Evolutionary conservation across 1,284 basidiomycete genomes (phyloP).

Genomic region (Kalmanozyma brasiliensis): DNA sequence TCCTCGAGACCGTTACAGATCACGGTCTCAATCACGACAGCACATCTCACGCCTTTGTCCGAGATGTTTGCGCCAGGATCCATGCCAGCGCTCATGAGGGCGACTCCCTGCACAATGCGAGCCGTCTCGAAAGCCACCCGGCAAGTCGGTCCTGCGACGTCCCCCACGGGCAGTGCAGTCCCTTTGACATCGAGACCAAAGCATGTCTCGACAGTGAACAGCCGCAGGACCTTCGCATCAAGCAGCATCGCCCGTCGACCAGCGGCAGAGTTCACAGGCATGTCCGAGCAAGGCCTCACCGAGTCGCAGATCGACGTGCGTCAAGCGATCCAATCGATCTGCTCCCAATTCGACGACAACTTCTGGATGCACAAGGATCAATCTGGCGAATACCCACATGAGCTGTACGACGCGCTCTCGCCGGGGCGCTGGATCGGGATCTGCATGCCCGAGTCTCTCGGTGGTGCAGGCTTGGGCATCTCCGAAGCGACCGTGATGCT

Average conservation of each 20-base stretch:
- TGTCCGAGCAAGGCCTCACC: conserved; percentile 46
- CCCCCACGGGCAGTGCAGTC: no score
- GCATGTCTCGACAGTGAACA: not conserved
- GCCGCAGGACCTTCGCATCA: conserved; percentile 3
- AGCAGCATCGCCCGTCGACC: not conserved
- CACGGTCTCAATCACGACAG: not conserved
- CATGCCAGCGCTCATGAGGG: not conserved
- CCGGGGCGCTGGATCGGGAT: conserved; percentile 50
- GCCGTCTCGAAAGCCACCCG: not conserved
- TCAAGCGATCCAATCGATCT: conserved; percentile 35
- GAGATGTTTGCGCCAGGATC: conserved; percentile 10
- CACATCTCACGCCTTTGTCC: not conserved
- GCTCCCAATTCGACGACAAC: conserved; percentile 41
- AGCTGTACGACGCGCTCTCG: conserved; percentile 51
- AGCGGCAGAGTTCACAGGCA: conserved; percentile 33
- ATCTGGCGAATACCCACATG: conserved; percentile 47
- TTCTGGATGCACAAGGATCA: conserved; percentile 52
- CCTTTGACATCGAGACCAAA: no score
- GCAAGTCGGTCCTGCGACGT: not conserved
- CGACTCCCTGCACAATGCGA: not conserved
- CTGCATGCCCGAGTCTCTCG: conserved; percentile 53
- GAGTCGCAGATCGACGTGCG: conserved; percentile 55
- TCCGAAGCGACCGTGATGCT: conserved; percentile 69
- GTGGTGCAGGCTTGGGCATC: conserved; percentile 67
- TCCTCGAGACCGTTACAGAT: not conserved